phyloP scores from a whole-genome alignment of 441 rosid genomes.

The Euphorbia schlechtendalii region DNA sequence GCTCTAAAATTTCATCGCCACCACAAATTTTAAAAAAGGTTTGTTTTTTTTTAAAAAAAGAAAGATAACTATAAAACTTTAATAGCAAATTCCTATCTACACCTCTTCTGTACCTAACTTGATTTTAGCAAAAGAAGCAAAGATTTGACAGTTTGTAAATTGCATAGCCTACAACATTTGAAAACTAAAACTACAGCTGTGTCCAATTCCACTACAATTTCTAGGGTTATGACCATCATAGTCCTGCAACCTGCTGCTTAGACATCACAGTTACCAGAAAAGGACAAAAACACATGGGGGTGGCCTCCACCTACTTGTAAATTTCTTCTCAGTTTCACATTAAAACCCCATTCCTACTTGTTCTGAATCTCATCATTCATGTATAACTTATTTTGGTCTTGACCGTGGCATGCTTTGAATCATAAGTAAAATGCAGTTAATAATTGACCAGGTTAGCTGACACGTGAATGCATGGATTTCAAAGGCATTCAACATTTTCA shows the following conservation, averaged over 20 bases:
- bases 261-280: conserved; percentile 43
- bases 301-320: conserved; percentile 17
- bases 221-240: conserved; percentile 27
- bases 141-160: conserved; percentile 27
- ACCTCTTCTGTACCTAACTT: conserved; percentile 13
- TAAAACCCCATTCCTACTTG: conserved; percentile 43
- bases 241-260: conserved; percentile 40
- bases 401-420: background rate
- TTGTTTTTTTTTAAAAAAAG: background rate
- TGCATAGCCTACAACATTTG: conserved; percentile 40
- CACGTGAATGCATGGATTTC: background rate
- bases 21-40: conserved; percentile 23
- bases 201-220: conserved; percentile 37
- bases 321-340: conserved; percentile 18
- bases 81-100: conserved; percentile 18
- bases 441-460: background rate
- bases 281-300: conserved; percentile 30
- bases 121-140: conserved; percentile 21
- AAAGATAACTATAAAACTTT: background rate
- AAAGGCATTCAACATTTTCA: background rate
- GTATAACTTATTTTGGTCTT: background rate
- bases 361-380: conserved; percentile 17
- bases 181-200: conserved; percentile 39
- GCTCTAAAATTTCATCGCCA: conserved; percentile 20
- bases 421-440: background rate